Evolutionary conservation across 139 green algal genomes (phyloP).

Genomic region (Chlamydomonas incerta): DNA sequence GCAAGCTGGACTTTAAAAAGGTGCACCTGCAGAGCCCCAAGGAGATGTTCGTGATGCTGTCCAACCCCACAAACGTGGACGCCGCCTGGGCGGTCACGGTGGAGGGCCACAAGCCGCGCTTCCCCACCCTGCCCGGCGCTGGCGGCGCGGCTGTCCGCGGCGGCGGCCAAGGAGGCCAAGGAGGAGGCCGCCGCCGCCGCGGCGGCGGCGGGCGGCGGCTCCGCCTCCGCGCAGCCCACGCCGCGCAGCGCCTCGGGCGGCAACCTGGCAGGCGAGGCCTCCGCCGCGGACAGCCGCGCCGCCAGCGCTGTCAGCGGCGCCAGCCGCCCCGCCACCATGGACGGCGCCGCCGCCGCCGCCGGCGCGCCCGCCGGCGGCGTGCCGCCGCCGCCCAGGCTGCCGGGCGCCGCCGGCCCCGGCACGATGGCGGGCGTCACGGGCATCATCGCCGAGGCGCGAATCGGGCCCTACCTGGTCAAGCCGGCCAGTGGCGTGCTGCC

Average conservation of each 20-base stretch:
- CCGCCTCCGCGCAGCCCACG: not conserved
- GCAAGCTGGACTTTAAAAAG: slow-evolving; percentile 35
- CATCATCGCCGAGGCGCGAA: too few species aligned
- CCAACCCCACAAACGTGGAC: slow-evolving; percentile 63
- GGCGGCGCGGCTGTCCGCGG: not conserved
- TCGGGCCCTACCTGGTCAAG: slow-evolving; percentile 39
- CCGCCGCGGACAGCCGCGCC: not conserved
- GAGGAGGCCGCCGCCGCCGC: not conserved
- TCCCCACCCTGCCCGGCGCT: not conserved
- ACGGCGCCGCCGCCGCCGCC: not conserved
- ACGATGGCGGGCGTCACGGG: not conserved
- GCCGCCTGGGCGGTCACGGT: too few species aligned
- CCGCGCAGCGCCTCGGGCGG: too few species aligned
- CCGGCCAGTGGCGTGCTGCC: slow-evolving; percentile 47
- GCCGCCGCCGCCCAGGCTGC: slow-evolving; percentile 8
- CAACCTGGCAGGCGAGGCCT: not conserved
- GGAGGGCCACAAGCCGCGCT: too few species aligned
- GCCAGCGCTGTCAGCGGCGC: not conserved
- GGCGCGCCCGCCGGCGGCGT: not conserved
- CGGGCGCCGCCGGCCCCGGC: not conserved
- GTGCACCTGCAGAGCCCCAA: slow-evolving; percentile 59
- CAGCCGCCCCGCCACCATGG: not conserved
- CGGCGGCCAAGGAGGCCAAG: not conserved
- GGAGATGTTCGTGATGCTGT: slow-evolving; percentile 47
- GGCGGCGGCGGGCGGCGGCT: not conserved